A percentile compares a stretch with the other conserved stretches of the same genome.
Conservation (phyloP, 352 stramenopile species). For the Pythium pectinolyticum region DNA sequence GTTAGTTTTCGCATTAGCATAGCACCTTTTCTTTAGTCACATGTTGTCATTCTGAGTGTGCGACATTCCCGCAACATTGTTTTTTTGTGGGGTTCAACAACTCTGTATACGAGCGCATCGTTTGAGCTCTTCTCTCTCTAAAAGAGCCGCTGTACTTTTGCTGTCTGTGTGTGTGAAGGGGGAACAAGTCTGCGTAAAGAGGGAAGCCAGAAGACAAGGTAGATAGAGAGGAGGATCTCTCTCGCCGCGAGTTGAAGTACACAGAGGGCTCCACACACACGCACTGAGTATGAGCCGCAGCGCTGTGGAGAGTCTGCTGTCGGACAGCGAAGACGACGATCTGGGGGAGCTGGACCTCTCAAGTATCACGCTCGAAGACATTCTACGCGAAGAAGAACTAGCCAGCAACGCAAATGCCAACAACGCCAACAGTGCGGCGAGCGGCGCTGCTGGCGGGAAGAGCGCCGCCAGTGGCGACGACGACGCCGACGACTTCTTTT, state of each 20-base stretch:
- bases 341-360: slow-evolving; percentile 36
- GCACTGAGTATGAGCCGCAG: slow-evolving; percentile 24
- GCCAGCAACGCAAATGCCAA: slow-evolving; percentile 31
- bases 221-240: too few species aligned
- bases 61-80: slow-evolving; percentile 23
- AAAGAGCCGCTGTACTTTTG: slow-evolving; percentile 14
- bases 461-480: slow-evolving; percentile 12
- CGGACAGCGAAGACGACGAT: slow-evolving; percentile 40
- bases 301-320: slow-evolving; percentile 31
- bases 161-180: slow-evolving; percentile 1
- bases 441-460: neutral
- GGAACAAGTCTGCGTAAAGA: too few species aligned
- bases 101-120: slow-evolving; percentile 6
- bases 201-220: too few species aligned
- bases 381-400: slow-evolving; percentile 45
- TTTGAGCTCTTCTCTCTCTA: slow-evolving; percentile 28
- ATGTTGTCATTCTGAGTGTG: neutral
- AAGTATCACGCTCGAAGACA: slow-evolving; percentile 41
- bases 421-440: neutral
- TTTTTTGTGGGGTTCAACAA: neutral
- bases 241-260: too few species aligned
- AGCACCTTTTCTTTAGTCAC: too few species aligned
- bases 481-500: slow-evolving; percentile 70
- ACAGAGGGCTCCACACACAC: neutral
- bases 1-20: neutral